phyloP scores from a whole-genome alignment of 352 stramenopile genomes.

The Phytophthora pini region DNA sequence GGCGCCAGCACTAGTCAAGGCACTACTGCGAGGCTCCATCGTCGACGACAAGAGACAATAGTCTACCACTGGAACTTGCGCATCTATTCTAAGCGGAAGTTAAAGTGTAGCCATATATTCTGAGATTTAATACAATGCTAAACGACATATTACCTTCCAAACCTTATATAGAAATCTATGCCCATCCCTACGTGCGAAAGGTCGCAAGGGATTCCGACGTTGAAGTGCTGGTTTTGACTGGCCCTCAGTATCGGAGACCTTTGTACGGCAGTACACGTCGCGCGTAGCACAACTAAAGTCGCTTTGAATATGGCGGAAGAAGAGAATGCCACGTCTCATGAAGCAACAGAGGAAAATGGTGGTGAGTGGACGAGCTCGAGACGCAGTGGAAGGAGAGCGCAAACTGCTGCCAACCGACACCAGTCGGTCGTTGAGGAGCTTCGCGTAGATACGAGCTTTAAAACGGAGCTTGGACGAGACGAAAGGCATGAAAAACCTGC shows the following conservation, averaged over 20 bases:
- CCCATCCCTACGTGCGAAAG: slow-evolving; percentile 7
- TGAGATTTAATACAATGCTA: not conserved
- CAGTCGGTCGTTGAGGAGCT: slow-evolving; percentile 14
- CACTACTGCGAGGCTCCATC: slow-evolving; percentile 63
- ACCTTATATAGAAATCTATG: too few relatives aligned
- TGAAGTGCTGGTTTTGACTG: slow-evolving; percentile 16
- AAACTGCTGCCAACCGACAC: slow-evolving; percentile 3
- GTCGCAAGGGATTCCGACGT: slow-evolving; percentile 18
- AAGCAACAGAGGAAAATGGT: slow-evolving; percentile 1
- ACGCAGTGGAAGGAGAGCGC: slow-evolving; percentile 22
- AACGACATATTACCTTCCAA: too few relatives aligned
- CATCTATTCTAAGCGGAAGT: slow-evolving; percentile 31
- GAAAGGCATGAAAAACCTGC: not conserved
- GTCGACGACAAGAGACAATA: not conserved
- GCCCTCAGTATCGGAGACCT: slow-evolving; percentile 20
- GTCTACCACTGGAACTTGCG: slow-evolving; percentile 4
- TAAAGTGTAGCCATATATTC: slow-evolving; percentile 14
- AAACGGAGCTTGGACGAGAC: not conserved
- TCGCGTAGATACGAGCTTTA: slow-evolving; percentile 16
- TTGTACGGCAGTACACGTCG: slow-evolving; percentile 1
- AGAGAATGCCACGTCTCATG: slow-evolving; percentile 9
- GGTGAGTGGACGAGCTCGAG: slow-evolving; percentile 37
- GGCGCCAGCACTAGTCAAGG: slow-evolving; percentile 64
- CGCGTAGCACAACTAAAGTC: too few relatives aligned
- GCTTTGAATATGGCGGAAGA: slow-evolving; percentile 14